Evolutionary conservation across 2,329 filamentous ascomycete species (phyloP).

Genomic region (Pseudogymnoascus sp.): DNA sequence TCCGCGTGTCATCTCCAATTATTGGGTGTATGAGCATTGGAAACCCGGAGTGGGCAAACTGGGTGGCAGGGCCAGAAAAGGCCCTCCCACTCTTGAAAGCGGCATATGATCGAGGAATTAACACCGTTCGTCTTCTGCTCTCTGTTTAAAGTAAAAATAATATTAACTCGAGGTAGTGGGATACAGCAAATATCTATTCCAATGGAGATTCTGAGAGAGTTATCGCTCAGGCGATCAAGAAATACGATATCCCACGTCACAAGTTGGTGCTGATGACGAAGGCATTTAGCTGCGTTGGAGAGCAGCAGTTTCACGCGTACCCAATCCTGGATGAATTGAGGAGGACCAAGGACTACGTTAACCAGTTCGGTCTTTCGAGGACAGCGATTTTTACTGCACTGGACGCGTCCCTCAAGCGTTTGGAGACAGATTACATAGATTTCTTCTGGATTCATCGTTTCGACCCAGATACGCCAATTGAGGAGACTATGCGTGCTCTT

Average conservation of each 20-base stretch:
- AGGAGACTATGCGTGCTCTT: conserved; percentile 58
- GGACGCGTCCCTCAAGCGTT: conserved; percentile 47
- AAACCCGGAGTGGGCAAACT: conserved; percentile 41
- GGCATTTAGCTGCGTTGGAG: conserved; percentile 43
- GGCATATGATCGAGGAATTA: conserved; percentile 56
- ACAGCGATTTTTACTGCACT: conserved; percentile 61
- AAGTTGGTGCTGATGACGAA: conserved; percentile 54
- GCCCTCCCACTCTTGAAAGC: conserved; percentile 54
- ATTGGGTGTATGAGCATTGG: conserved; percentile 60
- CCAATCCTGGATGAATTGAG: conserved; percentile 25
- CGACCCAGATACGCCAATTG: conserved; percentile 42
- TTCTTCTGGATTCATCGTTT: conserved; percentile 55
- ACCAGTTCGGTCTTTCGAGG: conserved; percentile 42
- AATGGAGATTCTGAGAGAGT: conserved; percentile 49
- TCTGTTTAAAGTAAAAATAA: conserved; percentile 34
- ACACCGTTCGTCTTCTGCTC: conserved; percentile 42
- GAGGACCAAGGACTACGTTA: conserved; percentile 43
- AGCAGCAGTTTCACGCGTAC: conserved; percentile 32
- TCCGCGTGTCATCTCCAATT: conserved; percentile 56
- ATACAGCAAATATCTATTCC: conserved; percentile 48
- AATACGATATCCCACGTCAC: conserved; percentile 48
- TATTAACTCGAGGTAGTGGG: conserved; percentile 33
- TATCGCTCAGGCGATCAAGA: conserved; percentile 52
- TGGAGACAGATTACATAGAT: conserved; percentile 52
- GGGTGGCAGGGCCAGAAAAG: conserved; percentile 52